Base-by-base conservation (phyloP, 345 rosid genomes). In the Camelina laxa region DNA sequence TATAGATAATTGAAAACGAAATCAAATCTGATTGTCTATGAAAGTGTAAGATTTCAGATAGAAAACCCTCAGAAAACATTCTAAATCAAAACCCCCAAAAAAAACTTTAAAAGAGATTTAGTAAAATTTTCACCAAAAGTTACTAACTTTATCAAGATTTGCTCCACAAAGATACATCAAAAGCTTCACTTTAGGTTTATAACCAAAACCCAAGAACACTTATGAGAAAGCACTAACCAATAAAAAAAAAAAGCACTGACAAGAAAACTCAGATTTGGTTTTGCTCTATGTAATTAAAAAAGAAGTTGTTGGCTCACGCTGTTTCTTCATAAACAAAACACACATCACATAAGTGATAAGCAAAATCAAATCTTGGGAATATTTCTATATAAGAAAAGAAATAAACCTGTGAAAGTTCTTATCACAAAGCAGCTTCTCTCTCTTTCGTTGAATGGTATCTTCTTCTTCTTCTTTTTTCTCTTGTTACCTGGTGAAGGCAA, bases 81-180 rank as follows among this genome's bases (percentile, higher is more conserved):
- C 19, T 2, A 42, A 21, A 19, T 44, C 56, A 65, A 31, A 54
- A 31, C 20, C 59, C 33, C 75, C 67, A 13, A 15, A 50, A 41
- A 9, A 17, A 49, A 33, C 68, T 4, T 22, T 27, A 55, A 39
- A 74, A 39, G 41, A 44, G 44, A 38, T 62, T 16, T 15, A 12
- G 65, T 10, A 71, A 49, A 50, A 71, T 21, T 22, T 62, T 30
- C 7, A 30, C 69, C 10, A 20, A 74, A 77, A 79, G 75, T 6
- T 59, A 67, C 87, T 75, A 74, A 81, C 85, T 84, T 62, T 80
- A 60, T 45, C 71, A 45, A 50, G 67, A 77, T 56, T 77, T 75
- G 61, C 73, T 38, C 67, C 60, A 75, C 45, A 67, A 4, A 53
- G 53, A 61, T 0, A 72, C 31, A 62, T 54, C 35, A 9, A 67